Base-by-base conservation (phyloP, 2,329 filamentous ascomycete species). In the Metarhizium robertsii region DNA sequence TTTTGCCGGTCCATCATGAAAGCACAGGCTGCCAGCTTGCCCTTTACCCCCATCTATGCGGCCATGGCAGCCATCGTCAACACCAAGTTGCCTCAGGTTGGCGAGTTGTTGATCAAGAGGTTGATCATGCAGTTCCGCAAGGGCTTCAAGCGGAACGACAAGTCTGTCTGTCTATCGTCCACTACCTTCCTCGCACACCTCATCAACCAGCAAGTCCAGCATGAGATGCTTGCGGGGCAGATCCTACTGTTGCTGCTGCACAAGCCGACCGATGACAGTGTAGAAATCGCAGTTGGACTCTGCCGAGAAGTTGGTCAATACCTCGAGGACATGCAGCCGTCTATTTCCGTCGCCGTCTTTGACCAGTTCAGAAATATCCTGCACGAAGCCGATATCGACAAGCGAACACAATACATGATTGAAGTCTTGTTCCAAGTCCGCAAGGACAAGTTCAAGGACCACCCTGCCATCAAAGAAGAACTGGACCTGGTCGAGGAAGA, bases 1-100 rank as follows among this genome's bases (percentile, higher is more conserved):
- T 96, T 97, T 71, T 96, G 92, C 73, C 83, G 94, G 60, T 92
- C 90, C 63, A 94, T 99, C 66, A 96, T 97, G 91, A 97, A 97
- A 76, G 94, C 94, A 0, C 94, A 99, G 74, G 91, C 92, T 14
- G 91, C 92, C 10, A 95, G 90, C 77, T 79, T 97, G 69, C 92
- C 92, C 0, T 99, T 97, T 66, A 97, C 94, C 0, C 89, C 92
- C 10, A 95, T 99, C 59, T 96, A 96, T 65, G 94, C 92, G 13
- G 90, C 92, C 51, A 95, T 97, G 86, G 90, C 86, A 1, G 91
- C 94, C 42, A 95, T 97, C 64, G 91, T 97, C 68, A 99, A 99
- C 69, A 96, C 94, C 14, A 99, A 99, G 72, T 77, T 99, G 57
- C 94, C 94, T 1, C 88, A 94, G 69, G 91, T 97, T 32, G 94